Evolutionary conservation across 192 early-diverging fungal genomes (phyloP).

Genomic region (Coemansia sp.): DNA sequence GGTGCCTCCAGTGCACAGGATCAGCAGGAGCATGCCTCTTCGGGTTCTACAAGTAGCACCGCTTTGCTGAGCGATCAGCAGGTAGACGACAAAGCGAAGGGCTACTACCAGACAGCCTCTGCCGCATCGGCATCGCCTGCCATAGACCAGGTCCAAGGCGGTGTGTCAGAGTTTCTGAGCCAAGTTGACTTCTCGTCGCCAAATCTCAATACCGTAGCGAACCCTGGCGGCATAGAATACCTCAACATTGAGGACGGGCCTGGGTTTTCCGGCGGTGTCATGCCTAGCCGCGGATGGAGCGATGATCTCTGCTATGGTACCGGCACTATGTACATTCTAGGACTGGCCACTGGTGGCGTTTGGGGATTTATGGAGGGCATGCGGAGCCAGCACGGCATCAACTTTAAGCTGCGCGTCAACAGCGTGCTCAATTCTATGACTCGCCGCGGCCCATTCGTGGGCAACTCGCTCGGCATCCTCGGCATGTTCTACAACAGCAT

Average conservation of each 20-base stretch:
- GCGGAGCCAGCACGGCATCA: conserved; percentile 58
- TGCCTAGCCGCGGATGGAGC: conserved; percentile 73
- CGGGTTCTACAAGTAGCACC: conserved; percentile 14
- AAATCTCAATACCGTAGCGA: conserved; percentile 31
- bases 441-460: conserved; percentile 79
- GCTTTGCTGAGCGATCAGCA: conserved; percentile 17
- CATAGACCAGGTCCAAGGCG: conserved; percentile 36
- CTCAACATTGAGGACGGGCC: conserved; percentile 51
- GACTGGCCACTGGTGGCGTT: conserved; percentile 68
- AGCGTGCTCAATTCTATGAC: conserved; percentile 79
- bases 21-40: conserved; percentile 16
- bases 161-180: conserved; percentile 46
- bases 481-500: conserved; percentile 81
- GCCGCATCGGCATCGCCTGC: conserved; percentile 11
- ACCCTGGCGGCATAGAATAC: conserved; percentile 47
- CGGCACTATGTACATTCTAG: conserved; percentile 73
- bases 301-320: conserved; percentile 86
- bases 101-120: conserved; percentile 21
- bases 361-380: conserved; percentile 78
- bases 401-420: conserved; percentile 76
- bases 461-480: conserved; percentile 76
- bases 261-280: conserved; percentile 41
- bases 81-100: conserved; percentile 1
- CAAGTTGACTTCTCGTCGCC: conserved; percentile 49
- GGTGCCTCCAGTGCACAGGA: conserved; percentile 11